Evolutionary conservation across 306 rosid genomes (phyloP).

Genomic region (Lotus japonicus): DNA sequence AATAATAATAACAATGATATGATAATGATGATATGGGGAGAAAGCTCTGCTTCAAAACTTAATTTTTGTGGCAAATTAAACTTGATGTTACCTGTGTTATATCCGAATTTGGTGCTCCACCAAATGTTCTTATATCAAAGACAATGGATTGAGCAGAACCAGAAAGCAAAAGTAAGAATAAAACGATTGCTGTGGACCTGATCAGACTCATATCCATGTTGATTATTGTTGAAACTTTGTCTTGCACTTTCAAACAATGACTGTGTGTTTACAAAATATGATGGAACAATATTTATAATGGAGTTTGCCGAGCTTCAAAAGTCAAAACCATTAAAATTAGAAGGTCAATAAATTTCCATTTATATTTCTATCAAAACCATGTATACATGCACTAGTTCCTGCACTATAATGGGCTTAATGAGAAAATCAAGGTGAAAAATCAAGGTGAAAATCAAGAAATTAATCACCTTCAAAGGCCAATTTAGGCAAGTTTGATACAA

Average conservation of each 20-base stretch:
- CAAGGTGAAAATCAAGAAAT: too few species aligned
- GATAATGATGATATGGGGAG: too few species aligned
- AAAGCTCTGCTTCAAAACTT: too few species aligned
- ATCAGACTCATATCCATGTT: background rate
- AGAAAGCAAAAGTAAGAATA: background rate
- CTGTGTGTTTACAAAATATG: background rate
- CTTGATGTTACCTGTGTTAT: slow-evolving; percentile 4
- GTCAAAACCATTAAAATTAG: too few species aligned
- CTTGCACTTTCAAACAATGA: background rate
- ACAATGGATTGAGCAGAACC: background rate
- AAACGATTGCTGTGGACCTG: background rate
- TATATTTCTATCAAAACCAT: too few species aligned
- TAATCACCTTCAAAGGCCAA: too few species aligned
- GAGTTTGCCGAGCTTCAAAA: background rate
- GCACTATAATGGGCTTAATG: too few species aligned
- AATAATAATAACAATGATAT: background rate
- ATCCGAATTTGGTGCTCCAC: slow-evolving; percentile 15
- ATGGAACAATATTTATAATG: background rate
- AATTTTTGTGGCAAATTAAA: too few species aligned
- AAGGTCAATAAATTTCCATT: too few species aligned
- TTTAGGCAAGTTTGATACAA: too few species aligned
- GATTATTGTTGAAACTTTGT: background rate
- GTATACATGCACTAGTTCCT: too few species aligned
- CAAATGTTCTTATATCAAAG: background rate
- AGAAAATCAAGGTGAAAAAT: too few species aligned